Evolutionary conservation across 495 filamentous ascomycete genomes (phyloP), one percentile per base, ranked within the genome.

Genomic region (Penicillium dipodomyicola): DNA sequence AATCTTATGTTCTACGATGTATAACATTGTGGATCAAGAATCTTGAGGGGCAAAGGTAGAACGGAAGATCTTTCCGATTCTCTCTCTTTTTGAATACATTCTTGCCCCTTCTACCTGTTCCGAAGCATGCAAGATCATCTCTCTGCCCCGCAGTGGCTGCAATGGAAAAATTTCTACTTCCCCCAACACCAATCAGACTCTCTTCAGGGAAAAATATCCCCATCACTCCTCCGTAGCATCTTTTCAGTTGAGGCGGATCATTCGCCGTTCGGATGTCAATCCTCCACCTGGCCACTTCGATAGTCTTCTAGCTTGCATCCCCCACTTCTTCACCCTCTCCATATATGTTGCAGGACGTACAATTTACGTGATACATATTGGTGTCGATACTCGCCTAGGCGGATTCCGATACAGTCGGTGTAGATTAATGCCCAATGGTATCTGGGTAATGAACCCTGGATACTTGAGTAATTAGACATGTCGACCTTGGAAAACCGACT

Each of bases 51-150:
- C 2, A 19, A 19, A 58, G 53, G 58, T 58, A 46, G 59, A 63
- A 59, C 52, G 46, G 49, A 35, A 57, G 41, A 46, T 44, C 47
- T 41, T 43, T 56, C 49, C 43, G 50, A 40, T 43, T 57, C 57
- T 23, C 11, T 43, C 39, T 56, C 27, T 29, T 59, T 64, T 57
- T 43, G 54, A 27, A 47, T 61, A 33, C 49, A 52, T 52, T 51
- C 33, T 50, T 51, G 49, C 35, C 49, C 49, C 10, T 51, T 37
- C 41, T 41, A 25, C 23, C 23, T 5, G 37, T 41, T 52, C 48
- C 12, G 33, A 39, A 40, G 40, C 43, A 60, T 67, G 62, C 65
- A 57, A 63, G 63, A 68, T 68, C 65, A 62, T 65, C 65, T 61
- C 54, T 52, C 49, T 58, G 65, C 63, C 65, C 65, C 65, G 63